phyloP scores from a whole-genome alignment of 2,329 filamentous ascomycete species.

The Chaetomiaceae sp. region DNA sequence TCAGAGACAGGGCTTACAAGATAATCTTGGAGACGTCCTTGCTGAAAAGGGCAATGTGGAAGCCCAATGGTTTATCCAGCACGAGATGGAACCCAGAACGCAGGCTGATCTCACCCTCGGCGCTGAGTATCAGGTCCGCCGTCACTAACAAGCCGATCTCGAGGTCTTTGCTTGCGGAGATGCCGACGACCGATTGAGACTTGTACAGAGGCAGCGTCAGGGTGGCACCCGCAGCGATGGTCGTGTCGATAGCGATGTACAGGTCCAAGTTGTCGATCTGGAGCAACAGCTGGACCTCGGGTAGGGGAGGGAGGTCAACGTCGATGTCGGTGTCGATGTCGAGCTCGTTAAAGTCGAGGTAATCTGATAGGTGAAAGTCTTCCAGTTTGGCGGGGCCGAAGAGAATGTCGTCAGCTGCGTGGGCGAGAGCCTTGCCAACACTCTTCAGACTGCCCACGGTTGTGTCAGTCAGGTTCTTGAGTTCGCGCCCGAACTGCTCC shows the following conservation, averaged over 20 bases:
- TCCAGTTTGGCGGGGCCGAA: too few species aligned
- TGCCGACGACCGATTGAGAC: conserved; percentile 40
- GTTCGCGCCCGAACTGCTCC: conserved; percentile 29
- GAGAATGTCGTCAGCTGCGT: conserved; percentile 23
- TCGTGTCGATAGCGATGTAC: conserved; percentile 44
- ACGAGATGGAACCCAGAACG: conserved; percentile 51
- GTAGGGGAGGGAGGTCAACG: conserved; percentile 40
- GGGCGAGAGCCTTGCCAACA: background rate
- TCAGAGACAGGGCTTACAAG: conserved; percentile 38
- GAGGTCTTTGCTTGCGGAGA: conserved; percentile 36
- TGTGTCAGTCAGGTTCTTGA: conserved; percentile 32
- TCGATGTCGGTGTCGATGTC: conserved; percentile 39
- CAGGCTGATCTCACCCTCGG: conserved; percentile 44
- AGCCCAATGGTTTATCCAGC: conserved; percentile 44
- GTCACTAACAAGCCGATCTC: conserved; percentile 44
- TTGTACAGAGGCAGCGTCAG: conserved; percentile 47
- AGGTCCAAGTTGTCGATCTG: conserved; percentile 46
- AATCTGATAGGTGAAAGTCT: conserved; percentile 30
- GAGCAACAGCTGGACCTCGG: conserved; percentile 40
- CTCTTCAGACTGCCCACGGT: background rate
- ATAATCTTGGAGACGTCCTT: conserved; percentile 43
- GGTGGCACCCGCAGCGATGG: conserved; percentile 37
- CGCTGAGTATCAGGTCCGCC: conserved; percentile 48
- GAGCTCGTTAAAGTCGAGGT: conserved; percentile 29
- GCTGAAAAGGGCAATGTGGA: conserved; percentile 48